Evolutionary conservation across 108 stramenopile genomes (phyloP).

Genomic region (Nannochloropsis oceanica): DNA sequence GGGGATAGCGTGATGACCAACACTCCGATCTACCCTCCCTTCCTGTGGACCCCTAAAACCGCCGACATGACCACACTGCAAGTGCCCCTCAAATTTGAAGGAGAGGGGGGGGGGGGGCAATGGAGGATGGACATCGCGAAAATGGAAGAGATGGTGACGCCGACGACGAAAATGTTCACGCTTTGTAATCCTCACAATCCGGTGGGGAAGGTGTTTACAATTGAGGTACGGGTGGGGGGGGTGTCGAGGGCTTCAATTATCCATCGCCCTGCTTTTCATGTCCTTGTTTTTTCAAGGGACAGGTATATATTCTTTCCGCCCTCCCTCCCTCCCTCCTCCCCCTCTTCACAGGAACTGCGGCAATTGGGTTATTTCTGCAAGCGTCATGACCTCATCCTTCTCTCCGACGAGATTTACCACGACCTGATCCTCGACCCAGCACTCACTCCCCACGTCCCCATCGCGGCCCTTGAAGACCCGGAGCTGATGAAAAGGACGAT

Average conservation of each 20-base stretch:
- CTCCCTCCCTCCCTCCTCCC: neutral
- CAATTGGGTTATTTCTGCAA: conserved; percentile 16
- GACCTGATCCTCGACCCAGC: conserved; percentile 16
- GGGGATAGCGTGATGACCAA: neutral
- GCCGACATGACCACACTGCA: neutral
- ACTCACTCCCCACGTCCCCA: neutral
- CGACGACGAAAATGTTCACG: neutral
- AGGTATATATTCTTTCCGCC: neutral
- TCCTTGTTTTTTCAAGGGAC: too few relatives aligned
- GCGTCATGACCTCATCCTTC: conserved; percentile 11
- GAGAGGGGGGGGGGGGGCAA: neutral
- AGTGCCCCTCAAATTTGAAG: neutral
- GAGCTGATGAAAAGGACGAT: conserved; percentile 13
- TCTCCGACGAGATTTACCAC: conserved; percentile 21
- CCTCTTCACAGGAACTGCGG: neutral
- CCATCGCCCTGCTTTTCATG: too few relatives aligned
- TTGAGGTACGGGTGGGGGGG: neutral
- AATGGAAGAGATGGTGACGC: neutral
- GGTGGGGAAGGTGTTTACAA: conserved; percentile 13
- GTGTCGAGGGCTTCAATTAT: too few relatives aligned
- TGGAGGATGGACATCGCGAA: conserved; percentile 12
- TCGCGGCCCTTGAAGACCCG: conserved; percentile 7
- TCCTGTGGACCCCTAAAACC: conserved; percentile 5
- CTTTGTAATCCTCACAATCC: conserved; percentile 26
- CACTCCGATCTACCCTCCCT: conserved; percentile 14